A percentile compares a stretch with the other conserved stretches of the same genome.
These are phyloP conservation scores for Drechslerella coelobrocha DNA, from an alignment of 2,329 filamentous ascomycete genomes.

Conservation along the genomic window DNA sequence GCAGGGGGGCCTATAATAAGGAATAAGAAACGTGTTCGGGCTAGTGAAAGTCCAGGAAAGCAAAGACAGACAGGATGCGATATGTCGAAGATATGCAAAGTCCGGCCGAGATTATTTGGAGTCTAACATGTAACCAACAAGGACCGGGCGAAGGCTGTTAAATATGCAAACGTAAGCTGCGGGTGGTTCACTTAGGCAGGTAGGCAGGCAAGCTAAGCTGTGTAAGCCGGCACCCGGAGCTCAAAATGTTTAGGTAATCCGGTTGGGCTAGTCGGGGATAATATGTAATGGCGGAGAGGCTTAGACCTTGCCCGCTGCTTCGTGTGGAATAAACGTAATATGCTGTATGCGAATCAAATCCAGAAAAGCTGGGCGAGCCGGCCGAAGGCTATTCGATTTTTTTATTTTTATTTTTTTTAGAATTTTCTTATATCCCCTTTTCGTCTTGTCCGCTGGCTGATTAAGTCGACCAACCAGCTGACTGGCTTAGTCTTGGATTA, in stretches of 20 bases:
- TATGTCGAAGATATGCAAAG: conserved; percentile 4
- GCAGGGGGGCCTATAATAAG: not conserved
- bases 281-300: conserved; percentile 43
- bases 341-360: conserved; percentile 7
- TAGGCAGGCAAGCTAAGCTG: conserved; percentile 29
- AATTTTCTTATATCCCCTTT: not conserved
- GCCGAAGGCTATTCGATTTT: conserved; percentile 5
- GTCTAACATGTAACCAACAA: not conserved
- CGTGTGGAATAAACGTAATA: not conserved
- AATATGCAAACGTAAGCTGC: conserved; percentile 47
- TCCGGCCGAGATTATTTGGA: conserved; percentile 24
- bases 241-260: conserved; percentile 47
- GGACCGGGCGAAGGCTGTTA: conserved; percentile 38
- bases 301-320: conserved; percentile 19
- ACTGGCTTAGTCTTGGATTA: conserved; percentile 45
- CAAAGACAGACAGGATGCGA: conserved; percentile 4
- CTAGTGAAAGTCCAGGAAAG: not conserved
- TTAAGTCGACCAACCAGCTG: conserved; percentile 24
- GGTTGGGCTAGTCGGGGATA: conserved; percentile 24
- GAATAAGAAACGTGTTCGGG: not conserved
- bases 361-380: conserved; percentile 21
- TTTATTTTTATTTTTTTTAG: not conserved
- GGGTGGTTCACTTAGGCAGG: conserved; percentile 22
- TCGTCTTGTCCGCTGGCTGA: not conserved
- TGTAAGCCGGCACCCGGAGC: conserved; percentile 28